Base-by-base conservation (phyloP, 345 rosid species). In the Anastatica hierochuntica region DNA sequence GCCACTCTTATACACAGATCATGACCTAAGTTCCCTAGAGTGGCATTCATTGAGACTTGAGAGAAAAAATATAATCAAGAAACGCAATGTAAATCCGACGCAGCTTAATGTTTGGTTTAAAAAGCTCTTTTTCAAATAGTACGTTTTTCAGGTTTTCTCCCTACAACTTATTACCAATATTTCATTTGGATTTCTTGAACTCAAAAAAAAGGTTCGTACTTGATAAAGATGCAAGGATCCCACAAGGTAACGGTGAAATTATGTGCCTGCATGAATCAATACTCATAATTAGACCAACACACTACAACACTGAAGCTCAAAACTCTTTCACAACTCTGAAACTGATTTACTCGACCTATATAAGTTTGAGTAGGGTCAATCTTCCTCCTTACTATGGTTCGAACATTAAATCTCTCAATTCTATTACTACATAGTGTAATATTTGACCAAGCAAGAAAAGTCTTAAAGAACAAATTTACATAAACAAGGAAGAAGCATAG, bases 191-290 rank as follows among this genome's bases (percentile, higher is more conserved):
- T 51, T 19, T 51, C 58, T 50, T 43, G 17, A 44, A 52, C 50
- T 37, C 2, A 45, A 20, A 31, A 20, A 31, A 66, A 45, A 36
- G 61, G 68, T 74, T 64, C 85, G 35, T 80, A 81, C 90, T 75
- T 80, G 85, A 67, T 72, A 79, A 73, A 62, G 82, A 71, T 63
- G 88, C 67, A 75, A 79, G 69, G 64, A 66, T 69, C 77, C 70
- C 71, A 70, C 79, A 80, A 69, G 53, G 72, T 60, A 72, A 67
- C 55, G 64, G 67, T 48, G 70, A 72, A 72, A 69, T 83, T 83
- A 86, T 84, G 95, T 90, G 92, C 96, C 96, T 90, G 95, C 96
- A 90, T 78, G 83, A 86, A 87, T 73, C 85, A 90, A 79, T 76
- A 76, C 55, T 75, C 69, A 14, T 41, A 60, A 53, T 67, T 60